These are phyloP conservation scores for Barnettozyma hawaiiensis DNA, from an alignment of 1,139 yeast genomes.

Conservation along the genomic window DNA sequence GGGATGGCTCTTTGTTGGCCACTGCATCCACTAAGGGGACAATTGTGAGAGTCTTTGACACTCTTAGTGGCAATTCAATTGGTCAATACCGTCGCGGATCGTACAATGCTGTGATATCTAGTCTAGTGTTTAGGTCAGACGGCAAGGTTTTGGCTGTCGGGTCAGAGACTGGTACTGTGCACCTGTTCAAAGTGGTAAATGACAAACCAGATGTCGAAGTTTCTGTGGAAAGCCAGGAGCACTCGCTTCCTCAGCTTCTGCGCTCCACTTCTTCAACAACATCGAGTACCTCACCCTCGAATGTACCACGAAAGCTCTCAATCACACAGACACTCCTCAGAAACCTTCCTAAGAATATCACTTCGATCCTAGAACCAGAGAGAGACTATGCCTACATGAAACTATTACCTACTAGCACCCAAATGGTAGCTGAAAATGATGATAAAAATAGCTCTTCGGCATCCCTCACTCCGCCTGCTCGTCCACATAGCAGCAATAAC, in stretches of 20 bases:
- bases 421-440: not conserved
- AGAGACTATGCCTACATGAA: constrained; percentile 34
- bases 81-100: constrained; percentile 67
- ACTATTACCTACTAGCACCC: constrained; percentile 24
- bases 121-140: constrained; percentile 48
- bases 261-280: constrained; percentile 1
- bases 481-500: too few species aligned
- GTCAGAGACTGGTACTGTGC: constrained; percentile 64
- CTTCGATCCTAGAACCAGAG: constrained; percentile 34
- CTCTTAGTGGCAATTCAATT: constrained; percentile 32
- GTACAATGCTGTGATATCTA: constrained; percentile 50
- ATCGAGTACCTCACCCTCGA: not conserved
- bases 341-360: constrained; percentile 29
- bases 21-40: constrained; percentile 74
- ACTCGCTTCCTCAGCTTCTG: constrained; percentile 9
- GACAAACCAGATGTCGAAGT: constrained; percentile 7
- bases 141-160: constrained; percentile 55
- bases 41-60: constrained; percentile 50
- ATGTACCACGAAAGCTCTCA: constrained; percentile 12
- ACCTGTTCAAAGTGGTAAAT: constrained; percentile 44
- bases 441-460: not conserved
- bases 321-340: constrained; percentile 20
- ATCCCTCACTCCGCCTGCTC: not conserved
- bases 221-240: constrained; percentile 5
- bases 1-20: constrained; percentile 50